Evolutionary conservation across 805 yeast genomes (phyloP), one percentile per base, ranked within the genome.

Genomic region (Nakazawaea peltata): DNA sequence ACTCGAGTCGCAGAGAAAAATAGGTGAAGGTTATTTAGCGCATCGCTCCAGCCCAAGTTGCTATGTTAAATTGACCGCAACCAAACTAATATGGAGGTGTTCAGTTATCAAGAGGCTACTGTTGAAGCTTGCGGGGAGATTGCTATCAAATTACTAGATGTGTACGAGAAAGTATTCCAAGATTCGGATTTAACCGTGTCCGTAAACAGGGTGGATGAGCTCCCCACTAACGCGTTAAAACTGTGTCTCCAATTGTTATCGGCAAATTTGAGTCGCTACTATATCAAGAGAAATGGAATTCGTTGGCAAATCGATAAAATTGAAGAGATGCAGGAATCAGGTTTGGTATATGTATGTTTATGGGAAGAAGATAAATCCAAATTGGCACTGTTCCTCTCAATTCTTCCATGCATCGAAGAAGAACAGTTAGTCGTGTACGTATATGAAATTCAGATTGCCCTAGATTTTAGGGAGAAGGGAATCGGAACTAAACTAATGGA

Each of bases 371-470:
- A 34, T 15, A 36, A 33, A 4, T 34, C 38, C 2, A 37, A 32
- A 2, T 28, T 65, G 1, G 48, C 53, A 2, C 75, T 66, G 1
- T 74, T 74, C 41, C 28, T 71, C 10, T 70, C 79, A 1, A 48
- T 71, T 35, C 61, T 63, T 42, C 35, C 68, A n/a, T 65, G 70
- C 0, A 23, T 42, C 7, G 74, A 71, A 33, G 54, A 57, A 19
- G 63, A 51, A 8, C 41, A 46, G 6, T 50, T 58, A 32, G 67
- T 65, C 12, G 37, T 76, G 7, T 77, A 75, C 43, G 54, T 77
- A 8, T 77, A 72, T 43, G 83, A 77, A 46, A 68, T 77, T 25
- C 83, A 77, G 36, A 50, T 76, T 0, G 21, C 38, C 2, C 56
- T 59, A 1, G 12, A 32, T 9, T 58, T 42, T 37, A 70, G 72